Evolutionary conservation across 1,284 basidiomycete species (phyloP).

Genomic region (Boletellus dicymbophilus): DNA sequence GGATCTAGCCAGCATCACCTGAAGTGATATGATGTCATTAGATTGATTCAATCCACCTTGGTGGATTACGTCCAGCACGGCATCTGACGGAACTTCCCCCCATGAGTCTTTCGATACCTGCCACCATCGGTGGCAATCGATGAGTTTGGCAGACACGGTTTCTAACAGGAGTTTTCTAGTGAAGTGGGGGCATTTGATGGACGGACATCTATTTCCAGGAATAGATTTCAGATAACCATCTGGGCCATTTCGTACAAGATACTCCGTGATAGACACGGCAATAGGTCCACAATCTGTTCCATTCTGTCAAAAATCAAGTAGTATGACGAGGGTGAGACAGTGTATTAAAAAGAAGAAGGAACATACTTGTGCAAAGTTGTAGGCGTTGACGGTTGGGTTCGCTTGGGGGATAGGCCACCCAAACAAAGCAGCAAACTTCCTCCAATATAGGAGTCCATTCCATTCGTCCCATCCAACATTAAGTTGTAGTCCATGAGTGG

Average conservation of each 20-base stretch:
- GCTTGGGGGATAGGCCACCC: not conserved
- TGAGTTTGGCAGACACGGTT: not conserved
- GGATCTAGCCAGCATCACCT: conserved; percentile 2
- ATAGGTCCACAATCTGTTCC: conserved; percentile 9
- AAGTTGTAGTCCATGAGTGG: not conserved
- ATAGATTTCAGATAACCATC: not conserved
- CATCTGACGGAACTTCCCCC: conserved; percentile 3
- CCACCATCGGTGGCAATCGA: conserved; percentile 7
- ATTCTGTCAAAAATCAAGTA: not conserved
- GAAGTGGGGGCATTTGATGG: not conserved
- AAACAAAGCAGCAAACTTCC: conserved; percentile 6
- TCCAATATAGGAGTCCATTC: conserved; percentile 8
- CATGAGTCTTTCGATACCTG: not conserved
- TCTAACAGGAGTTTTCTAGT: conserved; percentile 2
- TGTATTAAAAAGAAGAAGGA: not conserved
- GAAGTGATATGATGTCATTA: not conserved
- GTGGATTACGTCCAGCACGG: not conserved
- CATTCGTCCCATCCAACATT: not conserved
- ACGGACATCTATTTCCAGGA: not conserved
- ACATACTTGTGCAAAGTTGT: conserved; percentile 7
- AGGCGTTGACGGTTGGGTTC: not conserved
- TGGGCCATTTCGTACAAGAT: conserved; percentile 1
- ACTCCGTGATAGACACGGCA: not conserved
- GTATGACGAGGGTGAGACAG: too few species aligned
- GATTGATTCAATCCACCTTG: conserved; percentile 3